Evolutionary conservation across 768 basidiomycete species (phyloP).

Genomic region (Hygrocybe punicea): DNA sequence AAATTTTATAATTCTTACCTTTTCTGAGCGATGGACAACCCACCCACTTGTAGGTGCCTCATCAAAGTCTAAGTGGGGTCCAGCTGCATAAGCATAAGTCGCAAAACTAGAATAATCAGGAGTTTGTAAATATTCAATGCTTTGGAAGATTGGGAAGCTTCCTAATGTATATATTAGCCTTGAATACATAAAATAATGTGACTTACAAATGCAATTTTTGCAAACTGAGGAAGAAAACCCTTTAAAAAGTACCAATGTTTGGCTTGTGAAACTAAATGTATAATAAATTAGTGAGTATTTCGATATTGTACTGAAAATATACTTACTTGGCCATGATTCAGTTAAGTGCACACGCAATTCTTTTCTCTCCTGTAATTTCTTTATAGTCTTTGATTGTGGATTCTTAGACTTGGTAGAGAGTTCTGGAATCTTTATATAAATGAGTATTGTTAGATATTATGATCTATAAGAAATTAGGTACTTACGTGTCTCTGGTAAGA

Average conservation of each 20-base stretch:
- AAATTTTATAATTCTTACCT: background rate
- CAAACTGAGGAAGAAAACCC: background rate
- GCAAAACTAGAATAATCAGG: background rate
- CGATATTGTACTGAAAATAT: background rate
- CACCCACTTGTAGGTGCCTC: background rate
- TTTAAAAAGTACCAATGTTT: background rate
- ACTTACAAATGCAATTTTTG: background rate
- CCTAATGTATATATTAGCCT: background rate
- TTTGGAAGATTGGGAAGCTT: background rate
- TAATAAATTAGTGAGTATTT: background rate
- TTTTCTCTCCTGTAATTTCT: background rate
- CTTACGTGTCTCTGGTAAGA: background rate
- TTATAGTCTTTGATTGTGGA: background rate
- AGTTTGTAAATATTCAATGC: background rate
- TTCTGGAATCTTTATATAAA: background rate
- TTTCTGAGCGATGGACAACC: background rate
- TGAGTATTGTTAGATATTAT: background rate
- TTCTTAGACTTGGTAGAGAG: background rate
- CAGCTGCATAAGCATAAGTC: constrained; percentile 2
- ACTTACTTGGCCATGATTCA: background rate
- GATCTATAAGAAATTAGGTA: background rate
- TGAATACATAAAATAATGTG: background rate
- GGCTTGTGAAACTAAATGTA: background rate
- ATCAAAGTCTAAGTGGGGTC: background rate
- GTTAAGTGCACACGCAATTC: background rate